Evolutionary conservation across 495 filamentous ascomycete species (phyloP), one percentile per base, ranked within the genome.

Genomic region (Talaromyces stipitatus): DNA sequence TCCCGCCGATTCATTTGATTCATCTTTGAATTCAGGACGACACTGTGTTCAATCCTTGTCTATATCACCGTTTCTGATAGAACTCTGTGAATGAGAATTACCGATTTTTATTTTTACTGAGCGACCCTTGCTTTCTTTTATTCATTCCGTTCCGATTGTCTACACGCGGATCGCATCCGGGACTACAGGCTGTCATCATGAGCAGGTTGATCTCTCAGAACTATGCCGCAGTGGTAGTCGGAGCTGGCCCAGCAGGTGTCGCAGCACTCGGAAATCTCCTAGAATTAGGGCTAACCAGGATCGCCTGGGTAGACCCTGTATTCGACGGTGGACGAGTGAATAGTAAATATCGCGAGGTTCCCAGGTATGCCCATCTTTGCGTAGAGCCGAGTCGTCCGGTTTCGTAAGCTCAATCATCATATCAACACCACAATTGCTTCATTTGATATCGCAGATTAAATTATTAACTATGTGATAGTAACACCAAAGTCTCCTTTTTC

Each of bases 201-300:
- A 55, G 54, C 54, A 43, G 54, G 29, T 16, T 41, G 23, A 45
- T 68, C 32, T 60, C 73, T 26, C 64, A 67, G 22, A 73, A 63
- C 64, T 78, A 70, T 60, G 71, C 72, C 20, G 78, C 79, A 0
- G 73, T 84, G 7, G 80, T 84, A 7, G 79, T 83, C 32, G 81
- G 81, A 54, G 78, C 76, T 45, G 81, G 81, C 30, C 78, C 81
- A 8, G 78, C 77, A 47, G 81, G 81, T 55, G 67, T 82, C 45
- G 78, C 80, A n/a, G 79, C 74, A 18, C 66, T 83, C 50, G 80
- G 80, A 9, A 82, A 81, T 58, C 66, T 84, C 5, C 70, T 84
- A 7, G 80, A 82, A 62, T 67, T 76, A 2, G 66, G 66, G 4
- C 54, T 55, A 5, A 66, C 67, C 20, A 69, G 70, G 45, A 75